Conservation (phyloP, 2,329 filamentous ascomycete species). For the Aspergillus quadricinctus region DNA sequence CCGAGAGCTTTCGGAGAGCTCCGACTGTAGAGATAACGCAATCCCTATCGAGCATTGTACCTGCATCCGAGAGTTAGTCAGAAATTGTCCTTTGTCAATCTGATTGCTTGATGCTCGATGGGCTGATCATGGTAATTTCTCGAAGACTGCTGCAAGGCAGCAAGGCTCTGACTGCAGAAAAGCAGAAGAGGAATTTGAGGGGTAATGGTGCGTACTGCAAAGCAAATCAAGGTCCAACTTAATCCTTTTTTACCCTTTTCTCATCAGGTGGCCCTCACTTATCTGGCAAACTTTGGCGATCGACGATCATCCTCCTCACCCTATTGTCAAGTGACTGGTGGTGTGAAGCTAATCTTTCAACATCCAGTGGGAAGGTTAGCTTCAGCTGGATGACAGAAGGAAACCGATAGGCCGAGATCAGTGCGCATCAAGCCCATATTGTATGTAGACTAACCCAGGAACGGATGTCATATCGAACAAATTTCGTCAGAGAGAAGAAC, state of each 20-base stretch:
- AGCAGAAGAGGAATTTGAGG: neutral
- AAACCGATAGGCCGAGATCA: neutral
- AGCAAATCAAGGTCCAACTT: neutral
- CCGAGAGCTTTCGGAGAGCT: neutral
- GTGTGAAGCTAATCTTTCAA: neutral
- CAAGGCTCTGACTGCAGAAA: neutral
- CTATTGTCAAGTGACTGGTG: neutral
- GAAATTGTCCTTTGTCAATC: neutral
- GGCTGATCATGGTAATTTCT: neutral
- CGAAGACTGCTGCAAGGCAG: neutral
- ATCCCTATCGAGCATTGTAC: conserved; percentile 5
- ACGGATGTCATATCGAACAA: neutral
- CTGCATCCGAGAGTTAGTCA: neutral
- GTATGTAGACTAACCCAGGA: neutral
- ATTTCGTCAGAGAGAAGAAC: neutral
- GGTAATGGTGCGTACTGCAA: neutral
- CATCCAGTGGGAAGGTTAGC: neutral
- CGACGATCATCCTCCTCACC: neutral
- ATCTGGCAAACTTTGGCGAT: neutral
- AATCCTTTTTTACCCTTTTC: neutral
- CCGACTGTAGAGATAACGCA: conserved; percentile 1
- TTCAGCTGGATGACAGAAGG: neutral
- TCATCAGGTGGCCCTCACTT: neutral
- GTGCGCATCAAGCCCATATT: neutral
- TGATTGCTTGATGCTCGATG: neutral